Percentiles rank a stretch among this genome's conserved stretches.
Evolutionary conservation across 2,329 filamentous ascomycete genomes (phyloP).

Genomic region (Aspergillus pseudotamarii): DNA sequence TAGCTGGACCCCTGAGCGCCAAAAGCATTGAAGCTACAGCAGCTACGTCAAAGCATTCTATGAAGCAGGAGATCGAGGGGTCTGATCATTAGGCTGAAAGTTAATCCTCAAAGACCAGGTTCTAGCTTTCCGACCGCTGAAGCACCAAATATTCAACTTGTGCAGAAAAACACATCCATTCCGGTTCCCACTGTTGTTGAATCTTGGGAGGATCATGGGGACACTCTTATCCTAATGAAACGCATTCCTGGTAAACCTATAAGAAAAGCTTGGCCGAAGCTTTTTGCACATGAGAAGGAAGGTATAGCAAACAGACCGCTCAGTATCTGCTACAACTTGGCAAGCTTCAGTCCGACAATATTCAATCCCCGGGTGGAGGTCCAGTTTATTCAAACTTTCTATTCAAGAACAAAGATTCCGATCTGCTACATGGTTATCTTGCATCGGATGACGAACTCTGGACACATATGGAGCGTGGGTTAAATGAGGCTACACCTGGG

Average conservation of each 20-base stretch:
- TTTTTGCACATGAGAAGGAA: conserved; percentile 22
- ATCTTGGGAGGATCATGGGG: conserved; percentile 22
- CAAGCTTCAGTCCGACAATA: conserved; percentile 15
- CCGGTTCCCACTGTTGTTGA: conserved; percentile 23
- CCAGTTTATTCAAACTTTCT: conserved; percentile 18
- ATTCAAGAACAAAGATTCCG: conserved; percentile 4
- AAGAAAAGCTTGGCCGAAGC: conserved; percentile 18
- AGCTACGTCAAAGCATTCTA: conserved; percentile 26
- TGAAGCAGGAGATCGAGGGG: conserved; percentile 26
- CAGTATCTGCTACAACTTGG: conserved; percentile 25
- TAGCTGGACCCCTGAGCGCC: conserved; percentile 20
- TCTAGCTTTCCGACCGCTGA: conserved; percentile 16
- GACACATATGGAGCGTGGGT: conserved; percentile 13
- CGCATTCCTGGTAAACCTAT: conserved; percentile 23
- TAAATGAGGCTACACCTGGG: conserved; percentile 9
- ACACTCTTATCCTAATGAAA: conserved; percentile 15
- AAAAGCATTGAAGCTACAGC: conserved; percentile 19
- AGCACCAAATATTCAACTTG: conserved; percentile 21
- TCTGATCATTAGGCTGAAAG: conserved; percentile 35
- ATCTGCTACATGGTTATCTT: conserved; percentile 14
- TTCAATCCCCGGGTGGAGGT: conserved; percentile 17
- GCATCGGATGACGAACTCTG: conserved; percentile 18
- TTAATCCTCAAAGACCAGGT: conserved; percentile 32
- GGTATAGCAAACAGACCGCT: conserved; percentile 24
- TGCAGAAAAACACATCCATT: conserved; percentile 24